Base-by-base conservation (phyloP, 148 eudicot species). In the Cornus florida region DNA sequence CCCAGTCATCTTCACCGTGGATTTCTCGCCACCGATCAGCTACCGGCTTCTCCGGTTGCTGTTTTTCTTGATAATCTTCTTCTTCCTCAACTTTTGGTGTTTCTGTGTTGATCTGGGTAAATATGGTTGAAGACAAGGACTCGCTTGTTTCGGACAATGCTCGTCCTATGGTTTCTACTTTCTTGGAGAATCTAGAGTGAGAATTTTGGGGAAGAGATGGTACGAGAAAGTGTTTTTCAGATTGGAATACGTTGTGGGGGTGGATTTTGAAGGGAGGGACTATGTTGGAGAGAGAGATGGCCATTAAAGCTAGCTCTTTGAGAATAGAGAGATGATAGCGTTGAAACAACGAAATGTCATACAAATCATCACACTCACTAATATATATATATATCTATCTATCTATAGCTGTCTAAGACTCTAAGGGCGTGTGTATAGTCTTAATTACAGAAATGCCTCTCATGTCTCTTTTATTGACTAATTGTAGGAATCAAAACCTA, bases 1-100 rank as follows among this genome's bases (percentile, higher is more conserved):
- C 93, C 97, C 93, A 93, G 32, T 90, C 89, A 78, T 83, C 75
- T 31, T 78, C 84, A 28, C 97, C 97, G 71, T 85, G 93, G 35
- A 93, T 82, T 38, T 93, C 92, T 48, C 64, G 74, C 97, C 97
- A 92, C 66, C 82, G 53, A 10, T 82, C 84, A 1, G 86, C 79
- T 48, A 91, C 10, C 33, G 66, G 65, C 59, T 46, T 11, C 5
- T 57, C 71, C 1, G 14, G 59, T 3, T 1, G 53, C 59, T 53
- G 19, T 75, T 71, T 22, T 73, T 35, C 19, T 65, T 48, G 9
- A 46, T 60, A 39, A 19, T 53, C 59, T 75, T 71, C 31, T 70
- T 46, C 19, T 65, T 48, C 14, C 35, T 66, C 48, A 19, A 16
- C 14, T 70, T 48, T 57, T 14, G 59, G 17, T 3, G 11, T 39